Percentiles rank a stretch among this genome's conserved stretches.
phyloP scores from a whole-genome alignment of 257 asterid genomes.

The Plantago major region DNA sequence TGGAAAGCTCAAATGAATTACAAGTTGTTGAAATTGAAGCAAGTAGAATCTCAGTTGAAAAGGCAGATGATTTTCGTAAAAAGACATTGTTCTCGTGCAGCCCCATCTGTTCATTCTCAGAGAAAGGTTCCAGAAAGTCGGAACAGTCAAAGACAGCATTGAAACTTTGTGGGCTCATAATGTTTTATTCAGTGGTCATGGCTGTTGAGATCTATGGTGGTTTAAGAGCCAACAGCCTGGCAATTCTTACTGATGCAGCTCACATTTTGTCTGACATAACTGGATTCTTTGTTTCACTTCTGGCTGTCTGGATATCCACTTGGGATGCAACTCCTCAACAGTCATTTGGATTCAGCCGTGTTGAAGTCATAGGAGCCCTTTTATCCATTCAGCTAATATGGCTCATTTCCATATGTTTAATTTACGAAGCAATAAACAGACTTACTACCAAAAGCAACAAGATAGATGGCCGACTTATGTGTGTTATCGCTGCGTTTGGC shows the following conservation, averaged over 20 bases:
- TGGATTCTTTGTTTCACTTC: conserved; percentile 65
- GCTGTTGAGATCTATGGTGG: conserved; percentile 70
- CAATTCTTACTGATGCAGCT: conserved; percentile 74
- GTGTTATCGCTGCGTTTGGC: conserved; percentile 66
- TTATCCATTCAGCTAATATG: conserved; percentile 73
- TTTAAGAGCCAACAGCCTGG: conserved; percentile 67
- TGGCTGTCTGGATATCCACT: conserved; percentile 63
- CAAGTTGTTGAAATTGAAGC: conserved; percentile 25
- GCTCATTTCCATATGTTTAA: conserved; percentile 49
- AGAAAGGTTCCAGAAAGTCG: conserved; percentile 33
- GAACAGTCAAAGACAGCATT: conserved; percentile 51
- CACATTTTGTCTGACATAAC: conserved; percentile 65
- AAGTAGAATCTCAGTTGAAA: conserved; percentile 21
- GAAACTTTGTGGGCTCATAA: conserved; percentile 58
- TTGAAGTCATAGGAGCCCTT: conserved; percentile 82
- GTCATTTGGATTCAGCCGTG: conserved; percentile 68
- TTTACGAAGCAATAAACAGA: conserved; percentile 59
- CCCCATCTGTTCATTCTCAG: conserved; percentile 59
- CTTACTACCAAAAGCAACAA: conserved; percentile 31
- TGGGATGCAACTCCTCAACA: conserved; percentile 62
- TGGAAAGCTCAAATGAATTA: conserved; percentile 38
- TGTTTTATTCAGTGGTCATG: conserved; percentile 52
- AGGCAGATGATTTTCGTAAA: conserved; percentile 17
- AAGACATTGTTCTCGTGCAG: conserved; percentile 39
- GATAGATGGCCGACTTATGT: conserved; percentile 72